These are phyloP conservation scores for Nicotiana tabacum DNA, from an alignment of 257 asterid species.

Conservation along the genomic window DNA sequence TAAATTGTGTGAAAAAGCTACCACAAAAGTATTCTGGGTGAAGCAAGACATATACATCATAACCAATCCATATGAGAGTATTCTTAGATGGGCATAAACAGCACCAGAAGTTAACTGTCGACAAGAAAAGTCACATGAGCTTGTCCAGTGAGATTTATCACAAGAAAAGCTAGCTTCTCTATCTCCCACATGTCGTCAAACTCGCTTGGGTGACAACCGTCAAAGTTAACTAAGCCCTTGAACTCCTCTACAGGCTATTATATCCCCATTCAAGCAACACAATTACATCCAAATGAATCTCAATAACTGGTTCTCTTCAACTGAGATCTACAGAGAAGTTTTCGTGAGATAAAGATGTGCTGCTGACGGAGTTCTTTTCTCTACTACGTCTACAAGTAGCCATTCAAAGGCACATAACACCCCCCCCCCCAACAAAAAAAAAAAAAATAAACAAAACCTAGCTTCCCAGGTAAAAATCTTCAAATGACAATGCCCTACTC, in stretches of 20 bases:
- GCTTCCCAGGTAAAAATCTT: neutral
- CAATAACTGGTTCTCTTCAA: neutral
- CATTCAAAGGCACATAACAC: no score
- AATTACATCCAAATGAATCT: neutral
- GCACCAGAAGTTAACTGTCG: no score
- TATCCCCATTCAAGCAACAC: neutral
- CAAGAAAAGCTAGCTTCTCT: neutral
- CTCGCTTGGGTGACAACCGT: neutral
- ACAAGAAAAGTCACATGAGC: neutral
- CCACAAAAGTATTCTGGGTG: no score
- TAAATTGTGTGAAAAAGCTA: no score
- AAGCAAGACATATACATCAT: no score
- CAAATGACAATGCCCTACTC: neutral
- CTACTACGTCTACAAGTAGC: neutral
- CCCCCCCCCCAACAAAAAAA: no score
- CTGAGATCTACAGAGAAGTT: neutral
- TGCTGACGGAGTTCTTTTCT: neutral
- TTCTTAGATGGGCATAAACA: no score
- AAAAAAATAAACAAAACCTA: neutral
- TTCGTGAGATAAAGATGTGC: neutral
- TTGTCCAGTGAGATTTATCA: neutral
- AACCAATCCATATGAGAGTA: no score
- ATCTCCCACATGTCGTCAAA: neutral
- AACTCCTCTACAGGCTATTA: constrained; percentile 2
- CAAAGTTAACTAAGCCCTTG: neutral